Percentiles rank a stretch among this genome's conserved stretches.
Conservation (phyloP, 306 rosid genomes). For the Geum urbanum region DNA sequence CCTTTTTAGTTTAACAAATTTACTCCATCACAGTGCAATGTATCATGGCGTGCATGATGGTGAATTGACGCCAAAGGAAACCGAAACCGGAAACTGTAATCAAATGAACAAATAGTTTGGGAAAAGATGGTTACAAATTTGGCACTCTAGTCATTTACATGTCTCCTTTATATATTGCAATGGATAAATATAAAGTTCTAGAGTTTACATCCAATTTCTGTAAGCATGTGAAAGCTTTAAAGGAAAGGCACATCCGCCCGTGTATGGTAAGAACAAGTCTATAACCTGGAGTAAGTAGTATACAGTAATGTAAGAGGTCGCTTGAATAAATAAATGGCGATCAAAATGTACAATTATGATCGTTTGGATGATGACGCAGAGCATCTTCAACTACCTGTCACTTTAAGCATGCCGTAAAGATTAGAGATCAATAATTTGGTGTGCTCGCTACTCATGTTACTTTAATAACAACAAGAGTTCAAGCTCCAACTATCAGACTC, state of each 20-base stretch:
- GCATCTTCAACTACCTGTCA: constrained; percentile 6
- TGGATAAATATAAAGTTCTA: not conserved
- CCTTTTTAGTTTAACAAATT: too few species aligned
- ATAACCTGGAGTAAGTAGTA: constrained; percentile 1
- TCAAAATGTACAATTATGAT: constrained; percentile 1
- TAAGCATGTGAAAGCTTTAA: not conserved
- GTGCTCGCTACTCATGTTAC: constrained; percentile 11
- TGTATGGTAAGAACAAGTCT: constrained; percentile 10
- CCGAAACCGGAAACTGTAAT: not conserved
- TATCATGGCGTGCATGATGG: not conserved
- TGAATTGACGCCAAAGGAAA: not conserved
- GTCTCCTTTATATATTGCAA: not conserved
- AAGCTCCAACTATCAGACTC: constrained; percentile 19
- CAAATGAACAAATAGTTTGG: constrained; percentile 2
- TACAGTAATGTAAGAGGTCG: constrained; percentile 17
- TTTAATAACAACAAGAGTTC: constrained; percentile 8
- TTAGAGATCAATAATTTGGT: constrained; percentile 23
- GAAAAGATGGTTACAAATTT: not conserved
- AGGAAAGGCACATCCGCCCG: not conserved
- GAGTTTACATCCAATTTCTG: not conserved
- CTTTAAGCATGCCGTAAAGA: constrained; percentile 22
- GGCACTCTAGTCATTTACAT: not conserved
- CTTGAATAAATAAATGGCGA: constrained; percentile 23
- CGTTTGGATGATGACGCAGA: not conserved
- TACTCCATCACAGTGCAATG: not conserved